phyloP scores from a whole-genome alignment of 192 early-diverging fungal genomes.

The Phlyctochytrium bullatum region DNA sequence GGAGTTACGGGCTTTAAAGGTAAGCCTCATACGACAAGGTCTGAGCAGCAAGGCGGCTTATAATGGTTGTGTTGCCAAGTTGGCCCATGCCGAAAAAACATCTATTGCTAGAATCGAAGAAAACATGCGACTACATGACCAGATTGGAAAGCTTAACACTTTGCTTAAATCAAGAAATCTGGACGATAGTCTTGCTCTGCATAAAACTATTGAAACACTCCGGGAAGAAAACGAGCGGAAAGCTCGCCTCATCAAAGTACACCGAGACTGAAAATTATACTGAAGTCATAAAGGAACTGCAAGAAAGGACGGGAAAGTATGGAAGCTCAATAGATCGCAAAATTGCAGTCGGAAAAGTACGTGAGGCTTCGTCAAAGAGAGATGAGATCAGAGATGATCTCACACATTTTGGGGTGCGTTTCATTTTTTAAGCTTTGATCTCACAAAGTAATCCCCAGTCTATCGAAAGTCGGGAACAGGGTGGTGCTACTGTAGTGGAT shows the following conservation, averaged over 20 bases:
- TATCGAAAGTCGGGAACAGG: too few species aligned
- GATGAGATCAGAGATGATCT: too few species aligned
- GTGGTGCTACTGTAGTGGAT: too few species aligned
- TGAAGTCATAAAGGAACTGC: background rate
- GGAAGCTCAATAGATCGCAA: constrained; percentile 3
- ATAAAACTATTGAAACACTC: constrained; percentile 4
- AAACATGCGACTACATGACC: constrained; percentile 7
- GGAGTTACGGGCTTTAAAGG: constrained; percentile 12
- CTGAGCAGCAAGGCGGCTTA: constrained; percentile 4
- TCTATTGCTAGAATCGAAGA: constrained; percentile 20
- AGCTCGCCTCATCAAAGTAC: background rate
- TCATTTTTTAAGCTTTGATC: too few species aligned
- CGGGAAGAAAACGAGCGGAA: background rate
- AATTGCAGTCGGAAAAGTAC: too few species aligned
- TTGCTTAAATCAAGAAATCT: background rate
- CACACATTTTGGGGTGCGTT: too few species aligned
- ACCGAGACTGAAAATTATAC: background rate
- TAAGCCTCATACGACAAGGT: too few species aligned
- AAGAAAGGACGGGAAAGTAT: background rate
- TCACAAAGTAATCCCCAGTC: too few species aligned
- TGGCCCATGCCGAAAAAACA: constrained; percentile 18
- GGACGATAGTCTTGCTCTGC: background rate
- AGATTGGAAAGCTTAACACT: constrained; percentile 7
- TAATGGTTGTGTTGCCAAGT: background rate
- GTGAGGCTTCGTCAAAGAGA: too few species aligned